A percentile compares a stretch with the other conserved stretches of the same genome.
These are phyloP conservation scores for Ophioceras dolichostomum DNA, from an alignment of 2,329 filamentous ascomycete species.

Conservation along the genomic window DNA sequence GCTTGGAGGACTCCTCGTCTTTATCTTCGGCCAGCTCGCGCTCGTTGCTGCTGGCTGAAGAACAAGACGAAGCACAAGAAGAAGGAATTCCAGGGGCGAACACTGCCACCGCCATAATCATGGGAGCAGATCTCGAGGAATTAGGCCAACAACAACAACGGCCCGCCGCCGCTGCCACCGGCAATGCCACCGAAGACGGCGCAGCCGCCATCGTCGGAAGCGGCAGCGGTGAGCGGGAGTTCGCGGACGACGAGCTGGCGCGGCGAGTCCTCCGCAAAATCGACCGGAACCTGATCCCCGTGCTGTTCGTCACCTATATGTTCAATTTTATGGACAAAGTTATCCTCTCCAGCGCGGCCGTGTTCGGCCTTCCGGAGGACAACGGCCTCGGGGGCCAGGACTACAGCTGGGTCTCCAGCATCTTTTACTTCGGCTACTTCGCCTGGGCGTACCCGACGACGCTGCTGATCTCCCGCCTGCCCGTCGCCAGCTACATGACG, in stretches of 20 bases:
- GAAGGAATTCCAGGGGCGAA: too few species aligned
- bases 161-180: not conserved
- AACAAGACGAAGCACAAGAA: too few species aligned
- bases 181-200: not conserved
- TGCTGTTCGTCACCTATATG: conserved; percentile 45
- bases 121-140: too few species aligned
- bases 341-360: conserved; percentile 40
- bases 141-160: too few species aligned
- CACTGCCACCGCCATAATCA: too few species aligned
- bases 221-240: not conserved
- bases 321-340: conserved; percentile 52
- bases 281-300: conserved; percentile 39
- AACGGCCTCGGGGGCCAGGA: conserved; percentile 27
- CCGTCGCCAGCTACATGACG: conserved; percentile 8
- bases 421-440: conserved; percentile 31
- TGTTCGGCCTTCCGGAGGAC: conserved; percentile 42
- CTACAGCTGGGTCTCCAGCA: conserved; percentile 31
- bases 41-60: too few species aligned
- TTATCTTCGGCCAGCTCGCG: too few species aligned
- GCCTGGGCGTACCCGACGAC: conserved; percentile 21
- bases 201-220: not conserved
- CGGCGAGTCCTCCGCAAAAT: conserved; percentile 38
- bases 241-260: conserved; percentile 8
- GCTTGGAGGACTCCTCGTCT: too few species aligned
- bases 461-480: conserved; percentile 6